phyloP scores from a whole-genome alignment of 345 rosid species.

The Pistacia integerrima region DNA sequence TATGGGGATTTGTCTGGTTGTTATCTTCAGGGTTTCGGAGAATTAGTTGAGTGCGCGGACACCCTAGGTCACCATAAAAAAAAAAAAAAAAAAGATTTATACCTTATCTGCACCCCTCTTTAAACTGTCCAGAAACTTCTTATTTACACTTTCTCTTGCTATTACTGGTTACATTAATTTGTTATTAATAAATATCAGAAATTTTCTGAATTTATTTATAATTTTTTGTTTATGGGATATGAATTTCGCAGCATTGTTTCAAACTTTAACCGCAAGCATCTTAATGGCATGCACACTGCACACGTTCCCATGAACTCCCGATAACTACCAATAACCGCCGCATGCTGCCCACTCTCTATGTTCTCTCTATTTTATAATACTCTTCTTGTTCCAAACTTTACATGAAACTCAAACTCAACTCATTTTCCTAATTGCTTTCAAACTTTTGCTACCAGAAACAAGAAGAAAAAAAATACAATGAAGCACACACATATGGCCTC shows the following conservation, averaged over 20 bases:
- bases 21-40: no score
- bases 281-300: not conserved
- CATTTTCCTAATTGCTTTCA: not conserved
- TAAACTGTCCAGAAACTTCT: no score
- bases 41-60: no score
- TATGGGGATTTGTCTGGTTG: no score
- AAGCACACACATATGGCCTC: constrained; percentile 21
- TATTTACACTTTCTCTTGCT: no score
- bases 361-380: not conserved
- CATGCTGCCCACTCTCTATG: not conserved
- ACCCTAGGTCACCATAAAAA: no score
- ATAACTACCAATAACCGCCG: constrained; percentile 27
- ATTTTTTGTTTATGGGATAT: no score
- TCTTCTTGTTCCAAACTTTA: not conserved
- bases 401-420: not conserved
- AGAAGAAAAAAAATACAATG: not conserved
- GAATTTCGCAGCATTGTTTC: not conserved
- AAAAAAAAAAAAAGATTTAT: no score
- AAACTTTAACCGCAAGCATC: not conserved
- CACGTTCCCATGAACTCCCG: not conserved
- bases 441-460: not conserved
- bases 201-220: no score
- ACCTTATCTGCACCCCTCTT: no score
- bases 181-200: no score
- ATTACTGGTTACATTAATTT: no score